These are phyloP conservation scores for Orbilia brochopaga DNA, from an alignment of 2,329 filamentous ascomycete genomes.

Conservation along the genomic window DNA sequence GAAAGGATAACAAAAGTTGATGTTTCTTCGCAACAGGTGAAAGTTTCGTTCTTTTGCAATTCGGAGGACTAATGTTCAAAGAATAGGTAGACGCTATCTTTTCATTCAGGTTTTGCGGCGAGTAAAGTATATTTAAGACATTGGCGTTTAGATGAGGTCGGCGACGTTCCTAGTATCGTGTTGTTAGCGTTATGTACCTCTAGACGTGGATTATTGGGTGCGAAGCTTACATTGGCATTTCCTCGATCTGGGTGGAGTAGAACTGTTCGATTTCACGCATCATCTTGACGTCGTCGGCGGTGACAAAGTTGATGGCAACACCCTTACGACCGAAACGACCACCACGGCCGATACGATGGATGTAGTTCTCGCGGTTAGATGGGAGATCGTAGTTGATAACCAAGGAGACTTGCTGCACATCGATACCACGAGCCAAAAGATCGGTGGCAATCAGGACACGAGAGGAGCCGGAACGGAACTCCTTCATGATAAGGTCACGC, in stretches of 20 bases:
- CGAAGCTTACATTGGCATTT: slow-evolving; percentile 97
- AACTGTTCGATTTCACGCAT: slow-evolving; percentile 99
- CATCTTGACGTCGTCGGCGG: slow-evolving; percentile 98
- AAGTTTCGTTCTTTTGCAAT: background rate
- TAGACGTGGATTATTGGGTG: slow-evolving; percentile 56
- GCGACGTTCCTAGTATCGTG: slow-evolving; percentile 66
- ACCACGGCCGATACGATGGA: slow-evolving; percentile 98
- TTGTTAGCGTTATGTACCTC: slow-evolving; percentile 21
- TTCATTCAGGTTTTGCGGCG: background rate
- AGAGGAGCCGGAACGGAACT: slow-evolving; percentile 98
- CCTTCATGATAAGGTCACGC: slow-evolving; percentile 99
- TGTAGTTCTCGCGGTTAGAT: slow-evolving; percentile 99
- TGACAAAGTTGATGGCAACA: slow-evolving; percentile 99
- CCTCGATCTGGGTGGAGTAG: slow-evolving; percentile 99
- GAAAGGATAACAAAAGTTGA: background rate
- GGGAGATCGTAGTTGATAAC: slow-evolving; percentile 99
- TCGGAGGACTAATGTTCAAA: background rate
- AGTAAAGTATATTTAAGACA: background rate
- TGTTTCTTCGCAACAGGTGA: slow-evolving; percentile 1
- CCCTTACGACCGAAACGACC: slow-evolving; percentile 99
- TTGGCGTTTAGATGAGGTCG: slow-evolving; percentile 72
- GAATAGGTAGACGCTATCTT: slow-evolving; percentile 1
- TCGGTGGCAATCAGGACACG: slow-evolving; percentile 99
- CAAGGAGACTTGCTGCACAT: slow-evolving; percentile 98
- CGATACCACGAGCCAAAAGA: slow-evolving; percentile 97